phyloP scores from a whole-genome alignment of 306 rosid genomes.

The Boehmeria nivea region DNA sequence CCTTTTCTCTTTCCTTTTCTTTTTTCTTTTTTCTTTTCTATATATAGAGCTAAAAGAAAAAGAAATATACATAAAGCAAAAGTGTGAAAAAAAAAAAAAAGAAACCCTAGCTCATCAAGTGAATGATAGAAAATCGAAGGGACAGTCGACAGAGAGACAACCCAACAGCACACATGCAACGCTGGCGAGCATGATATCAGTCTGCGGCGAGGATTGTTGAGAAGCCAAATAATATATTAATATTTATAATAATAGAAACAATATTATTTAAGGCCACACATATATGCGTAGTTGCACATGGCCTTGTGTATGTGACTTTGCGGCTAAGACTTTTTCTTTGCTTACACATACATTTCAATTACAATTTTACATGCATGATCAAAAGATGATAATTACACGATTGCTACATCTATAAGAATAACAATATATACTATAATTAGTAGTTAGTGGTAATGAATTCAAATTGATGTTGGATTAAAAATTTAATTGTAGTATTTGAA shows the following conservation, averaged over 20 bases:
- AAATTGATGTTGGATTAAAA: too few relatives aligned
- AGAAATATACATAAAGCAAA: background rate
- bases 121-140: background rate
- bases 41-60: too few relatives aligned
- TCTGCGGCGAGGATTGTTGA: background rate
- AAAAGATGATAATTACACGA: too few relatives aligned
- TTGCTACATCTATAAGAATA: too few relatives aligned
- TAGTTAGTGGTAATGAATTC: too few relatives aligned
- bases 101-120: background rate
- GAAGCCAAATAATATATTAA: background rate
- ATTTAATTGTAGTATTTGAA: too few relatives aligned
- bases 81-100: background rate
- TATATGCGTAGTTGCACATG: constrained; percentile 10
- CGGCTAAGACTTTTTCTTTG: too few relatives aligned
- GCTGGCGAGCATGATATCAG: background rate
- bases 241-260: background rate
- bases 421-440: too few relatives aligned
- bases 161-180: constrained; percentile 15
- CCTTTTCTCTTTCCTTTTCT: too few relatives aligned
- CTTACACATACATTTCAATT: too few relatives aligned
- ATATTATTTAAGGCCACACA: background rate
- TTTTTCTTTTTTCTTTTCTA: too few relatives aligned
- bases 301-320: background rate
- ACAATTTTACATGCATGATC: too few relatives aligned
- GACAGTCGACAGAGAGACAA: background rate